Evolutionary conservation across 108 stramenopile genomes (phyloP), one percentile per base, ranked within the genome.

Genomic region (Pseudonitzschia multistriata): DNA sequence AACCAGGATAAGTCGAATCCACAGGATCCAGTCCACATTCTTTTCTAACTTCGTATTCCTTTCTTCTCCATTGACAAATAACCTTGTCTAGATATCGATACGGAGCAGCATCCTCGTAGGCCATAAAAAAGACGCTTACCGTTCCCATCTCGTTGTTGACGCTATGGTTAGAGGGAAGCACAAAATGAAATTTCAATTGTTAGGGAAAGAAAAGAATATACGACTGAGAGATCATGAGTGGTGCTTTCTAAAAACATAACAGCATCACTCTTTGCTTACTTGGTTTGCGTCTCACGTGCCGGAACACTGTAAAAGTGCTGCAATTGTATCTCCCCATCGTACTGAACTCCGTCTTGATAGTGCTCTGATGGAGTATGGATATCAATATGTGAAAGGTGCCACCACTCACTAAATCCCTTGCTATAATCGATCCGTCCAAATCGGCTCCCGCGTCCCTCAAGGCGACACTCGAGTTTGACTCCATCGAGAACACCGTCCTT

Each of bases 401-500:
- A 83, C 73, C 78, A 75, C 54, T 83, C 59, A 15, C 74, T 68
- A 45, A 83, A 83, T 19, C 83, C 83, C 61, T 73, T 79, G 28
- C 67, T 70, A 40, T 70, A 83, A 57, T 83, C 83, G 14, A 79
- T 59, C 4, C 76, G 63, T 14, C 78, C 78, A 53, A 73, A 83
- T 35, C 68, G 39, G 0, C 57, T 49, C 24, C 73, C 73, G 1
- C 45, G 50, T 31, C 76, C 76, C 49, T 64, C 39, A 37, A 73
- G 72, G 15, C 71, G 65, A 24, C 42, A 50, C 13, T 66, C 33
- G 4, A 40, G 42, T 3, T 25, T 40, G 35, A 62, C 45, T 21
- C 54, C 67, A n/a, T 62, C 36, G 13, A 30, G 19, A 35, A 75
- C 55, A 31, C 74, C 68, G 50, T 68, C 67, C 21, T 57, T 47